Evolutionary conservation across 2,329 filamentous ascomycete species (phyloP).

Genomic region (Fusarium chuoi): DNA sequence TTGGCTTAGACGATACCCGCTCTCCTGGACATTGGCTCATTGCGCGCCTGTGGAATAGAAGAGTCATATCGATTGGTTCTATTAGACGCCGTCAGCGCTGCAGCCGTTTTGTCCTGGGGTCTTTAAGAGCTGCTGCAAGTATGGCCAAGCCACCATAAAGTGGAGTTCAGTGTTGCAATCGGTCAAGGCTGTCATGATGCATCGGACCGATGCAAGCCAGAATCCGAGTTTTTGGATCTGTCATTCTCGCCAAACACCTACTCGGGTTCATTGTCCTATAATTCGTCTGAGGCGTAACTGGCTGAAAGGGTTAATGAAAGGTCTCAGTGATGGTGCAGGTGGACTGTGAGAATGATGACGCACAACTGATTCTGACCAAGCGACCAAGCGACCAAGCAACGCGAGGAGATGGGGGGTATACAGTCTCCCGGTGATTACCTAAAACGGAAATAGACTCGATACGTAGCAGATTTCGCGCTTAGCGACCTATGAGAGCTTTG

Average conservation of each 20-base stretch:
- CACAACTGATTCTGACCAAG: background rate
- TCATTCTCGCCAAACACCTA: slow-evolving; percentile 5
- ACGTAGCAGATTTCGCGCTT: slow-evolving; percentile 16
- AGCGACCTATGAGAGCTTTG: slow-evolving; percentile 12
- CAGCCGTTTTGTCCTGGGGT: slow-evolving; percentile 4
- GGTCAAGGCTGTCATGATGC: slow-evolving; percentile 21
- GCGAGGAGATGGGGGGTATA: slow-evolving; percentile 12
- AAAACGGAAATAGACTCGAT: slow-evolving; percentile 11
- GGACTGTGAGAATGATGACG: slow-evolving; percentile 5
- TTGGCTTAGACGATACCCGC: slow-evolving; percentile 26
- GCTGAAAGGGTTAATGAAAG: background rate
- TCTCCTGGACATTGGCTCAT: slow-evolving; percentile 18
- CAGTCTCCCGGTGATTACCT: slow-evolving; percentile 23
- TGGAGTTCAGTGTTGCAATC: slow-evolving; percentile 26
- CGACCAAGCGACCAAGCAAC: background rate
- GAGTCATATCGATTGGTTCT: slow-evolving; percentile 41
- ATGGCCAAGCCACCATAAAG: slow-evolving; percentile 27
- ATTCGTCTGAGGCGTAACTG: background rate
- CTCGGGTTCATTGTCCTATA: background rate
- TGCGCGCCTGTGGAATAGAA: slow-evolving; percentile 37
- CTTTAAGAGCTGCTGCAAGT: slow-evolving; percentile 33
- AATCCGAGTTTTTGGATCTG: slow-evolving; percentile 21
- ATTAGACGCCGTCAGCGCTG: slow-evolving; percentile 46
- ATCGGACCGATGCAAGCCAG: slow-evolving; percentile 24
- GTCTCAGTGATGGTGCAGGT: background rate